phyloP scores from a whole-genome alignment of 164 flowering plant genomes.

The Paratinospora sagittata region DNA sequence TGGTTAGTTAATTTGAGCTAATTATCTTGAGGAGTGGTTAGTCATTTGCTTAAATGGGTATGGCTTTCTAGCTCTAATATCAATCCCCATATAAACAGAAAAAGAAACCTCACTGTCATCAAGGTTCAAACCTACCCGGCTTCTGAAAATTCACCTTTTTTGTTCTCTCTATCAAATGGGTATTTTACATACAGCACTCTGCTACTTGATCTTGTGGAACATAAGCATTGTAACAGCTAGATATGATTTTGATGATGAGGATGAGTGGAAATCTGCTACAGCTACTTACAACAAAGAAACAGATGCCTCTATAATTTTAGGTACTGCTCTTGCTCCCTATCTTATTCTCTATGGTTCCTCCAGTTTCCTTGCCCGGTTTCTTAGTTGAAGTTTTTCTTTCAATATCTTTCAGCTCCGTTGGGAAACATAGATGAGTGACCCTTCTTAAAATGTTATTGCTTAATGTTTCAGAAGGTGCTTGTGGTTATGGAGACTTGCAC shows the following conservation, averaged over 20 bases:
- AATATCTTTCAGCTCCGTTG: not conserved
- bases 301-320: conserved; percentile 47
- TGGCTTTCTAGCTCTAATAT: conserved; percentile 5
- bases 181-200: conserved; percentile 5
- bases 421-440: too few relatives aligned
- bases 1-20: not conserved
- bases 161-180: conserved; percentile 14
- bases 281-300: conserved; percentile 62
- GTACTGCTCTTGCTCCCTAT: conserved; percentile 32
- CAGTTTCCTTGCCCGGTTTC: too few relatives aligned
- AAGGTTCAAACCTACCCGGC: not conserved
- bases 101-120: not conserved
- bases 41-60: not conserved
- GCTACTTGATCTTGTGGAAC: conserved; percentile 15
- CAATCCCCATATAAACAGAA: conserved; percentile 12
- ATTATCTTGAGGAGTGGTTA: not conserved
- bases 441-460: not conserved
- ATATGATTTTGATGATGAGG: conserved; percentile 8
- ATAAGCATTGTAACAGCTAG: conserved; percentile 8
- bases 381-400: not conserved
- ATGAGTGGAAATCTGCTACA: conserved; percentile 60
- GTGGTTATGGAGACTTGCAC: conserved; percentile 72
- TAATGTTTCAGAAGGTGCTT: conserved; percentile 55
- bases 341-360: too few relatives aligned
- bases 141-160: not conserved